Conservation (phyloP, 2,329 filamentous ascomycete genomes). For the Cercospora sp. region DNA sequence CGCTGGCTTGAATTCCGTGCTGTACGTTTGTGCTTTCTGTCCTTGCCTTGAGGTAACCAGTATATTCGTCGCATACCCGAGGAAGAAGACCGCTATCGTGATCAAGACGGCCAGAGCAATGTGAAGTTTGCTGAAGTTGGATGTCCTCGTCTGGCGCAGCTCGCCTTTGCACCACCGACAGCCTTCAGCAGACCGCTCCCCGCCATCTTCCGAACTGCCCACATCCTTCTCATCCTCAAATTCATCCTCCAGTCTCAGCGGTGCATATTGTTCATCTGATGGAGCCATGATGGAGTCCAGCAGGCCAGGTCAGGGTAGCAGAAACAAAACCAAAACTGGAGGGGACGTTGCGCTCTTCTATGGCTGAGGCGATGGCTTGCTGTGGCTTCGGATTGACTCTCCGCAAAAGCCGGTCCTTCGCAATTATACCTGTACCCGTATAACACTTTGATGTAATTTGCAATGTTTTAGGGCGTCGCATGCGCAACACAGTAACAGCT, state of each 20-base stretch:
- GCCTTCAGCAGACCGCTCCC: neutral
- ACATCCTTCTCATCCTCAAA: conserved; percentile 3
- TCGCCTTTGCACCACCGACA: conserved; percentile 3
- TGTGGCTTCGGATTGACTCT: neutral
- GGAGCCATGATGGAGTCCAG: neutral
- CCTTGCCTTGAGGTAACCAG: neutral
- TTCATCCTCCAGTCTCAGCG: neutral
- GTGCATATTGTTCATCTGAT: neutral
- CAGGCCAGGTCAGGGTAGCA: neutral
- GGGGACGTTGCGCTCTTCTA: neutral
- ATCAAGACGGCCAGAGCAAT: neutral
- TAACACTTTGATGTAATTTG: neutral
- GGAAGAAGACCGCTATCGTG: neutral
- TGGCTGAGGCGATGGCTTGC: neutral
- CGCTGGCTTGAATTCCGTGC: conserved; percentile 4
- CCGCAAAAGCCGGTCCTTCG: neutral
- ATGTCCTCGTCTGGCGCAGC: neutral
- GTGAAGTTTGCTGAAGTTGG: neutral
- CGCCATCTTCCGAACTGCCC: neutral
- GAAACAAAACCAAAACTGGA: neutral
- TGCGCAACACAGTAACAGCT: neutral
- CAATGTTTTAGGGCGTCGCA: neutral
- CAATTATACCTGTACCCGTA: neutral
- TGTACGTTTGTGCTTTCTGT: neutral
- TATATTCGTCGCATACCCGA: neutral